Percentiles rank a stretch among this genome's conserved stretches.
phyloP scores from a whole-genome alignment of 305 asterid genomes.

The Solanum hybrid region DNA sequence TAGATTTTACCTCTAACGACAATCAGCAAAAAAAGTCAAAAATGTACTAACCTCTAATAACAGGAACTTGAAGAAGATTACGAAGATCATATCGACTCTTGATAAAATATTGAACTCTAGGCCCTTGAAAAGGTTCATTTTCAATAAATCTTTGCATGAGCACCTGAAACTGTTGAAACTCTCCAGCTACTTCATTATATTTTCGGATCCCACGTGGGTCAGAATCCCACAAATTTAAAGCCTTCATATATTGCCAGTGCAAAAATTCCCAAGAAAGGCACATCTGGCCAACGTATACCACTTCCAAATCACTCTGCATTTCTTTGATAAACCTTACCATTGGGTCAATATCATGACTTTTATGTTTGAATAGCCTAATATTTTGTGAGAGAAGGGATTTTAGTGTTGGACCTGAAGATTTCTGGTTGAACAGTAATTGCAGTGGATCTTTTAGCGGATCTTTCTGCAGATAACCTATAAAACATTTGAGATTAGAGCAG shows the following conservation, averaged over 20 bases:
- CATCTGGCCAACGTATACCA: slow-evolving; percentile 83
- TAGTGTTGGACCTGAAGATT: slow-evolving; percentile 40
- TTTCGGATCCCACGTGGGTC: slow-evolving; percentile 52
- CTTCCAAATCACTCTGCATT: slow-evolving; percentile 73
- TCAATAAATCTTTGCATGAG: slow-evolving; percentile 77
- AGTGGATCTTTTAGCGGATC: slow-evolving; percentile 55
- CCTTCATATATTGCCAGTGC: slow-evolving; percentile 79
- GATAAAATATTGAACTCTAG: slow-evolving; percentile 61
- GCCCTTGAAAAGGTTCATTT: slow-evolving; percentile 79
- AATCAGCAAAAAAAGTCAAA: not conserved
- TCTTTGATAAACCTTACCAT: slow-evolving; percentile 68
- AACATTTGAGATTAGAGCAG: not conserved
- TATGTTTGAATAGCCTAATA: slow-evolving; percentile 52
- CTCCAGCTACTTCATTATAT: slow-evolving; percentile 77
- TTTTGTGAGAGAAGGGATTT: slow-evolving; percentile 58
- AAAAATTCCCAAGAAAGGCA: slow-evolving; percentile 97
- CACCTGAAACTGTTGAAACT: slow-evolving; percentile 91
- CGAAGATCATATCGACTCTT: slow-evolving; percentile 63
- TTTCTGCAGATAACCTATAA: slow-evolving; percentile 72
- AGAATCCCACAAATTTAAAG: slow-evolving; percentile 69
- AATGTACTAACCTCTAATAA: slow-evolving; percentile 49
- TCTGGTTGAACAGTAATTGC: slow-evolving; percentile 38
- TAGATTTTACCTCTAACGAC: not conserved
- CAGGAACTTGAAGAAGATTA: slow-evolving; percentile 88
- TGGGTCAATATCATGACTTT: slow-evolving; percentile 53